phyloP scores from a whole-genome alignment of 2,329 filamentous ascomycete genomes.

The Aspergillus pseudoglaucus region DNA sequence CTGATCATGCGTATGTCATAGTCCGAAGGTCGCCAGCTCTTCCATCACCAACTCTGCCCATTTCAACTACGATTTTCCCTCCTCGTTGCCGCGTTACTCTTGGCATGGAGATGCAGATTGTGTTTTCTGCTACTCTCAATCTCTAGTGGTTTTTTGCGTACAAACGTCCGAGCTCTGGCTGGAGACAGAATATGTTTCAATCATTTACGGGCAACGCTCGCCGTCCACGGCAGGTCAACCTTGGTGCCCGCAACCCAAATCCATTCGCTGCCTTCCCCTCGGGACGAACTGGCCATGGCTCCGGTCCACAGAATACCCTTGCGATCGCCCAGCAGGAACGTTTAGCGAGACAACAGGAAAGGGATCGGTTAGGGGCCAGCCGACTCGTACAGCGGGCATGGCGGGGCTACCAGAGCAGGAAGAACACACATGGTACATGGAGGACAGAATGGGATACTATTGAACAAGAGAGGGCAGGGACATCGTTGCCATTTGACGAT shows the following conservation, averaged over 20 bases:
- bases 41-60: conserved; percentile 3
- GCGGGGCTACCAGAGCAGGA: conserved; percentile 67
- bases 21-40: conserved; percentile 11
- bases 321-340: conserved; percentile 84
- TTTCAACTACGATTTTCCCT: background rate
- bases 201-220: conserved; percentile 85
- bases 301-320: conserved; percentile 68
- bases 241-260: conserved; percentile 76
- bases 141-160: conserved; percentile 7
- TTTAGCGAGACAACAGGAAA: conserved; percentile 69
- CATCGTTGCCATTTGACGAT: conserved; percentile 22
- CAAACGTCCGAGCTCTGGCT: conserved; percentile 2
- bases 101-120: conserved; percentile 19
- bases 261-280: conserved; percentile 62
- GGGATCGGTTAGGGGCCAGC: conserved; percentile 67
- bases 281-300: conserved; percentile 51
- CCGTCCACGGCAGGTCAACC: conserved; percentile 84
- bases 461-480: conserved; percentile 39
- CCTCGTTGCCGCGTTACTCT: conserved; percentile 15
- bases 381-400: conserved; percentile 71
- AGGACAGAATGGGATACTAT: conserved; percentile 58
- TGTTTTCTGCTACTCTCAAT: conserved; percentile 9
- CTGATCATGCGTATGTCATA: conserved; percentile 24
- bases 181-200: conserved; percentile 63
- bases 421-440: conserved; percentile 50